A percentile compares a stretch with the other conserved stretches of the same genome.
Conservation (phyloP, 352 stramenopile species). For the Pythium guiyangense region DNA sequence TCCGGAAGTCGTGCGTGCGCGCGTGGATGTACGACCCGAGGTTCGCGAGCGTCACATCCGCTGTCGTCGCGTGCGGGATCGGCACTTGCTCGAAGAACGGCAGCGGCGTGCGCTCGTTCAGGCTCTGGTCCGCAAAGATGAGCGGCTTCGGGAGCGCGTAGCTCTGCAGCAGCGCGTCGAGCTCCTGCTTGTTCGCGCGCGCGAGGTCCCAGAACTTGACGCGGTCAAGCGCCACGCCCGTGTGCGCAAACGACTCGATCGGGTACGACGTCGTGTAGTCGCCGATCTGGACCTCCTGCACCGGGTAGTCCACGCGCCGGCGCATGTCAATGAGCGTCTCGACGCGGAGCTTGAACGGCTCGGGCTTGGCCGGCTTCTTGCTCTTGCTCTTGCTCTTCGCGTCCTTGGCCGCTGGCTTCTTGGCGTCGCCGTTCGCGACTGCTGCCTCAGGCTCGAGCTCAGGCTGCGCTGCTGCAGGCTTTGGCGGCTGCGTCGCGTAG, state of each 20-base stretch:
- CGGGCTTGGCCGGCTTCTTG: neutral
- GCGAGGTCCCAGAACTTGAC: slow-evolving; percentile 44
- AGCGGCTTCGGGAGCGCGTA: slow-evolving; percentile 16
- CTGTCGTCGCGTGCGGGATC: slow-evolving; percentile 3
- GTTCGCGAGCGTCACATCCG: slow-evolving; percentile 10
- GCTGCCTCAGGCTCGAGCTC: slow-evolving; percentile 2
- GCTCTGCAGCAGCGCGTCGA: slow-evolving; percentile 14
- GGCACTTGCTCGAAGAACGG: slow-evolving; percentile 6
- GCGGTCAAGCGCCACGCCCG: slow-evolving; percentile 21
- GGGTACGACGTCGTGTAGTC: slow-evolving; percentile 25
- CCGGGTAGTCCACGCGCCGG: slow-evolving; percentile 23
- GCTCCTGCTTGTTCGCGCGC: slow-evolving; percentile 24
- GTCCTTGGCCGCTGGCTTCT: neutral
- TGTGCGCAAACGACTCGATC: slow-evolving; percentile 14
- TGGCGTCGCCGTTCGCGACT: neutral
- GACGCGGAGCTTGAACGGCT: slow-evolving; percentile 35
- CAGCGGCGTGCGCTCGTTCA: neutral
- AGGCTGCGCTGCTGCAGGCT: slow-evolving; percentile 1
- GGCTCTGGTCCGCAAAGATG: slow-evolving; percentile 8
- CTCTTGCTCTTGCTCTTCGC: too few species aligned
- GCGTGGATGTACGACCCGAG: slow-evolving; percentile 8
- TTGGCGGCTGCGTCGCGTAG: slow-evolving; percentile 6
- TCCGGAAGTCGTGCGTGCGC: slow-evolving; percentile 7
- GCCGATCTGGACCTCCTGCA: slow-evolving; percentile 28
- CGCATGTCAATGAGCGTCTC: slow-evolving; percentile 46